These are phyloP conservation scores for Umbelopsis vinacea DNA, from an alignment of 192 early-diverging fungal genomes.

Conservation along the genomic window DNA sequence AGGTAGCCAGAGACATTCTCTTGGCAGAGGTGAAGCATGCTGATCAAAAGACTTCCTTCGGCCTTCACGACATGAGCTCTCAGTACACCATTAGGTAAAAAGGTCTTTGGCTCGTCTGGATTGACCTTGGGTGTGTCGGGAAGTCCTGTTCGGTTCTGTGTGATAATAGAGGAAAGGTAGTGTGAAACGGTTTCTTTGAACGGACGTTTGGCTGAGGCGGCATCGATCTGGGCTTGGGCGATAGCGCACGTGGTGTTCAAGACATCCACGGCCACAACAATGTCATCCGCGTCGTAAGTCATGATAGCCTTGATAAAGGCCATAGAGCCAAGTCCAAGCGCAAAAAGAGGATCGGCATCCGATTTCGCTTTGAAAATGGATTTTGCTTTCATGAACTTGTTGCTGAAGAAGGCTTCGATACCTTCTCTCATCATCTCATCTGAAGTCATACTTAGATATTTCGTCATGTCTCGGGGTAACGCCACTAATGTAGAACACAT, in stretches of 20 bases:
- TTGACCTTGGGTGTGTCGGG: constrained; percentile 25
- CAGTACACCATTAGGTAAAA: constrained; percentile 35
- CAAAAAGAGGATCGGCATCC: constrained; percentile 25
- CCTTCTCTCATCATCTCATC: constrained; percentile 22
- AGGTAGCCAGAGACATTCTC: constrained; percentile 33
- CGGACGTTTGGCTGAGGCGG: constrained; percentile 24
- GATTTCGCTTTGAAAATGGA: constrained; percentile 23
- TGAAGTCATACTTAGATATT: not conserved
- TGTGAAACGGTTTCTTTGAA: constrained; percentile 39
- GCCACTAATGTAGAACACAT: not conserved
- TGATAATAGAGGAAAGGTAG: constrained; percentile 47
- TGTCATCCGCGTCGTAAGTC: constrained; percentile 1
- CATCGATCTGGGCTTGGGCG: constrained; percentile 37
- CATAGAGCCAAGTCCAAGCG: constrained; percentile 34
- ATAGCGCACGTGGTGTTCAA: constrained; percentile 27
- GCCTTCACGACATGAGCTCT: constrained; percentile 39
- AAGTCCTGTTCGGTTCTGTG: constrained; percentile 25
- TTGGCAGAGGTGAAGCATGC: constrained; percentile 31
- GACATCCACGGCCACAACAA: constrained; percentile 27
- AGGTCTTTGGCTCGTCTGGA: constrained; percentile 3
- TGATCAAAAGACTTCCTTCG: constrained; percentile 32
- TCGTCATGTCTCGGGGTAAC: not conserved
- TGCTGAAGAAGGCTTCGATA: constrained; percentile 22
- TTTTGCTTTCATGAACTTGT: constrained; percentile 33
- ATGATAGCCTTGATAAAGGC: constrained; percentile 33